Evolutionary conservation across 129 eudicot species (phyloP), one percentile per base, ranked within the genome.

Genomic region (Flaveria linearis): DNA sequence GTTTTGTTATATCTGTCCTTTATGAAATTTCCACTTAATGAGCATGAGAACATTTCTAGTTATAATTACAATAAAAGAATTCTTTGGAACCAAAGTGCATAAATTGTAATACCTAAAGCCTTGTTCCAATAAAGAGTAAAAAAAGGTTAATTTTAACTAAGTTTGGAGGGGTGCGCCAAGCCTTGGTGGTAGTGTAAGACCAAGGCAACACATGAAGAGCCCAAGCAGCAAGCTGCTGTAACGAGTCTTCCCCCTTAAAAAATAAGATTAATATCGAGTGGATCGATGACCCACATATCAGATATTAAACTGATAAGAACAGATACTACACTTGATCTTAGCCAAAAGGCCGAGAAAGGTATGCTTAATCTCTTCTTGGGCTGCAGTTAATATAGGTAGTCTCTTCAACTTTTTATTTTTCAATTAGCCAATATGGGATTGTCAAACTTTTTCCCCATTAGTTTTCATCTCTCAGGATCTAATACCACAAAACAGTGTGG

Each of bases 241-340:
- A 47, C 17, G 53, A 7, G 53, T 30, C 41, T 65, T 33, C 13
- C 80, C 63, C 73, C 66, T 47, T 49, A 28, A 75, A 75, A 75
- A 51, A 64, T 49, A 47, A 64, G 63, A 75, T 75, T 75, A 75
- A 75, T 75, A 76, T 76, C 66, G 13, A 76, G 73, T 76, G 65
- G 11, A 66, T 42, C 80, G n/a, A 76, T 76, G 80, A 23, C 66
- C 12, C 80, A 76, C 80, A 15, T 64, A 75, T 75, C 72, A 75
- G 72, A 75, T 75, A 64, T 64, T 75, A 75, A 75, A 75, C 72
- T 75, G 62, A 63, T 63, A 63, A 63, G 42, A 61, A 61, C 67
- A 61, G 67, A 61, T 61, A 61, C 67, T 61, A 61, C 67, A 61
- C 67, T 61, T 61, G 67, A 61, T 61, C 67, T 61, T 61, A 61